These are phyloP conservation scores for Aspergillus quadrilineatus DNA, from an alignment of 2,329 filamentous ascomycete genomes.

Conservation along the genomic window DNA sequence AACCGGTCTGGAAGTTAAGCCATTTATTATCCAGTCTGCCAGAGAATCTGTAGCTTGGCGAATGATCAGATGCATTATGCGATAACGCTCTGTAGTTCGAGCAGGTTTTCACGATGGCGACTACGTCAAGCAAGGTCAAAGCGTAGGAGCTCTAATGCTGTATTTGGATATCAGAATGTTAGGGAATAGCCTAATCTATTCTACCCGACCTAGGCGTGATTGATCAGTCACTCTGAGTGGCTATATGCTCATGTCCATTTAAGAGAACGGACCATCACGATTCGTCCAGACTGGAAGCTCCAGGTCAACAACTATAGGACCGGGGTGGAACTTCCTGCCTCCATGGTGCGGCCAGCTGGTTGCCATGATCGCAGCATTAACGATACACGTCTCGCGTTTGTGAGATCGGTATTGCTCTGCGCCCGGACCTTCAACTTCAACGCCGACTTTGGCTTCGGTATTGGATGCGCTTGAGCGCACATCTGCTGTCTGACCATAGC, in stretches of 20 bases:
- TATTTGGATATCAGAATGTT: too few species aligned
- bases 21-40: not conserved
- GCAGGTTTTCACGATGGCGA: not conserved
- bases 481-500: constrained; percentile 1
- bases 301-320: constrained; percentile 76
- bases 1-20: not conserved
- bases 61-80: not conserved
- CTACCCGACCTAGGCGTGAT: not conserved
- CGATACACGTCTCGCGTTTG: constrained; percentile 69
- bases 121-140: not conserved
- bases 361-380: constrained; percentile 76
- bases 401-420: constrained; percentile 20
- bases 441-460: not conserved
- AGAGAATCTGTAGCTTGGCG: not conserved
- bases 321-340: constrained; percentile 67
- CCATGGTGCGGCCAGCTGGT: constrained; percentile 62
- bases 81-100: not conserved
- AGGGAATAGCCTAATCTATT: not conserved
- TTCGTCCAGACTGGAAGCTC: constrained; percentile 53
- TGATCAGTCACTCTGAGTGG: not conserved
- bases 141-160: not conserved
- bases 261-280: not conserved
- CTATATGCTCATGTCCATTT: not conserved
- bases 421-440: constrained; percentile 1
- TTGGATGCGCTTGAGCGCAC: not conserved